Conservation (phyloP, 306 rosid genomes). For the Ceratonia siliqua region DNA sequence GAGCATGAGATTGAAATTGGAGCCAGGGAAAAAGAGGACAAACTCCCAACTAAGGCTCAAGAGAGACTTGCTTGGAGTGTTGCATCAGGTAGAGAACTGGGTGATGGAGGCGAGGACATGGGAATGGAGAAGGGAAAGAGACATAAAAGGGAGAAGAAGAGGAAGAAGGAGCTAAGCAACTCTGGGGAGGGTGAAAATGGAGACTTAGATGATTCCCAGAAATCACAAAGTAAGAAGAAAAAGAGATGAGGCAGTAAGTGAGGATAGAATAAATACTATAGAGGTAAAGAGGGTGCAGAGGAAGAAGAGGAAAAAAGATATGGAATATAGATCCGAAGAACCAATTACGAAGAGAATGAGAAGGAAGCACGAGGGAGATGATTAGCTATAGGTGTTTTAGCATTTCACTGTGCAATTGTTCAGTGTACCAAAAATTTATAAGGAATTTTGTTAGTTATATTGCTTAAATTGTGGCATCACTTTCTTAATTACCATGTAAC, state of each 20-base stretch:
- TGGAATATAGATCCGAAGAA: conserved; percentile 28
- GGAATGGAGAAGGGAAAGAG: conserved; percentile 27
- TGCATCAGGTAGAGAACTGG: not conserved
- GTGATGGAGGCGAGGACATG: not conserved
- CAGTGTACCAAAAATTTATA: not conserved
- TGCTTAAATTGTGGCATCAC: not conserved
- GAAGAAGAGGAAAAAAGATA: conserved; percentile 31
- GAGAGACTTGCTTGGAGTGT: not conserved
- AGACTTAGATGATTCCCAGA: not conserved
- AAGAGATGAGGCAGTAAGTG: not conserved
- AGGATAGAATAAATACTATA: not conserved
- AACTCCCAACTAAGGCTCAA: not conserved
- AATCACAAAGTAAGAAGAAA: not conserved
- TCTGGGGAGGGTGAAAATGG: not conserved
- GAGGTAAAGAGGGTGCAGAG: conserved; percentile 27
- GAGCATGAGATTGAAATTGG: not conserved
- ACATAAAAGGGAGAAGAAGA: conserved; percentile 13
- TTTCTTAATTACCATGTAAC: not conserved
- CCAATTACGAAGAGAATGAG: not conserved
- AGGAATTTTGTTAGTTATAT: not conserved
- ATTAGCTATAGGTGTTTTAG: not conserved
- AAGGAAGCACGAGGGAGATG: not conserved
- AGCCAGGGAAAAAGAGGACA: conserved; percentile 13
- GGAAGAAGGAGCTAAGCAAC: conserved; percentile 3
- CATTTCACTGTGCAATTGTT: not conserved